Evolutionary conservation across 2,329 filamentous ascomycete species (phyloP).

Genomic region (Lachnellula cervina): DNA sequence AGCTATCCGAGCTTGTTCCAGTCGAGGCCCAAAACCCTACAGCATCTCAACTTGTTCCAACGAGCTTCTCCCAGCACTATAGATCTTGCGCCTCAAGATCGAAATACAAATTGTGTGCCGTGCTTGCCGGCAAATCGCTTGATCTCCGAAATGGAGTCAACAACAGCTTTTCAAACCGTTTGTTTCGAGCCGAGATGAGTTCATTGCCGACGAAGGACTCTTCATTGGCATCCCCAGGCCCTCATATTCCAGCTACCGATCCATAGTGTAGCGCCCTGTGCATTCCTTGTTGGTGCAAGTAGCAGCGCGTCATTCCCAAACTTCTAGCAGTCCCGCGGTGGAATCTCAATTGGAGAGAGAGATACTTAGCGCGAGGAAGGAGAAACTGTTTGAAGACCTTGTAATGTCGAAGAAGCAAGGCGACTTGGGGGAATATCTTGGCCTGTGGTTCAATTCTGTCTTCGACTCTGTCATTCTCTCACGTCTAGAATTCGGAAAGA

Average conservation of each 20-base stretch:
- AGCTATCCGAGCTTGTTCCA: constrained; percentile 43
- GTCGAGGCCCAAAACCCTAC: constrained; percentile 48
- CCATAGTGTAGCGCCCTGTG: constrained; percentile 45
- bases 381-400: constrained; percentile 45
- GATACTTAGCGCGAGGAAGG: constrained; percentile 47
- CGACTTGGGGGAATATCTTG: constrained; percentile 43
- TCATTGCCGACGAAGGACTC: constrained; percentile 42
- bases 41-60: constrained; percentile 48
- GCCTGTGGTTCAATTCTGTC: constrained; percentile 44
- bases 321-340: constrained; percentile 47
- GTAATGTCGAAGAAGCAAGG: constrained; percentile 54
- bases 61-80: constrained; percentile 48
- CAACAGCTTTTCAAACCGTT: constrained; percentile 51
- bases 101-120: constrained; percentile 43
- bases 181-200: constrained; percentile 35
- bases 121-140: constrained; percentile 6
- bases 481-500: constrained; percentile 52
- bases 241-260: constrained; percentile 48
- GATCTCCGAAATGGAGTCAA: constrained; percentile 41
- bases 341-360: constrained; percentile 38
- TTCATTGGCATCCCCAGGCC: constrained; percentile 49
- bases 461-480: constrained; percentile 53
- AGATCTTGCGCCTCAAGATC: constrained; percentile 47
- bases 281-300: constrained; percentile 49
- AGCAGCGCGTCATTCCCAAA: constrained; percentile 50